Base-by-base conservation (phyloP, 2,329 filamentous ascomycete species). In the Ceratocystis colombiana region DNA sequence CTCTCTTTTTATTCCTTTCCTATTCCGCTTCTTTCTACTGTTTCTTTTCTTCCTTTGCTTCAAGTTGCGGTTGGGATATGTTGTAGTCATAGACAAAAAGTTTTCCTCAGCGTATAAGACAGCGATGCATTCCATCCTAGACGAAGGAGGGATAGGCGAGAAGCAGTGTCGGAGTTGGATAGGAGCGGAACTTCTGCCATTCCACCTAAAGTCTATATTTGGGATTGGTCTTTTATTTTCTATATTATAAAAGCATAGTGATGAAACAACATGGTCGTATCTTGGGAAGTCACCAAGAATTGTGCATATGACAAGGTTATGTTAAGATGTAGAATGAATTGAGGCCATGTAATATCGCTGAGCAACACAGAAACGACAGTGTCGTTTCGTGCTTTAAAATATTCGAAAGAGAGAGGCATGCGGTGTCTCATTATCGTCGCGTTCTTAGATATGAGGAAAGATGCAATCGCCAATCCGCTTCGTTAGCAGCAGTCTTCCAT, bases 401-500 rank as follows among this genome's bases (percentile, higher is more conserved):
- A 41, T 15, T 4, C 10, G 37, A 5, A 41, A 41, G 10, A 12
- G 37, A 10, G 37, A 41, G 10, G 37, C 12, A 15, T 41, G 1
- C 37, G 12, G 12, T 41, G 8, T 41, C 7, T 37, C 37, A 41
- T 12, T 4, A 41, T 41, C 10, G 37, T 41, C 37, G 37, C 4
- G 10, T 41, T 41, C 37, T 41, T 41, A 4, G 37, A 41, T 15
- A 15, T 12, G 37, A 41, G 3, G 12, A 41, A 41, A 50, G 48
- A 20, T 50, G 48, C 6, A 25, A 17, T 41, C 37, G 1, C 37
- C 37, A 12, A 41, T 15, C 12, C 37, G 37, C 5, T 22, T 50
- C 8, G 22, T 66, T 61, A 73, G 70, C 70, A 75, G 71, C 70
- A 73, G 71, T 55, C 71, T 28, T 72, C 71, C 66, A 69, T 15